Base-by-base conservation (phyloP, 2,329 filamentous ascomycete genomes). In the Ophiostoma sp. region DNA sequence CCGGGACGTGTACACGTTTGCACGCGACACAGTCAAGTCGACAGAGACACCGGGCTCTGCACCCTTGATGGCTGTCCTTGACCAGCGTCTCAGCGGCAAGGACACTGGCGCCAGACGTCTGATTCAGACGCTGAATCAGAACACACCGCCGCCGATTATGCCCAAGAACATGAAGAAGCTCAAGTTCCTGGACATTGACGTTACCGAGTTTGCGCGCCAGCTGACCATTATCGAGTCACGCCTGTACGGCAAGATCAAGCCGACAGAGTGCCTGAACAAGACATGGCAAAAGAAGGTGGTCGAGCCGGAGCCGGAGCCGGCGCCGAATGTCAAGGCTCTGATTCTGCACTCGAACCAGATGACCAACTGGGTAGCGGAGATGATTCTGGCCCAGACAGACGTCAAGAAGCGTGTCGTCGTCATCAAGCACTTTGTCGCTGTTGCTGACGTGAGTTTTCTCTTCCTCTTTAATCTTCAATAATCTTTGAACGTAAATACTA, bases 81-180 rank as follows among this genome's bases (percentile, higher is more conserved):
- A 98, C 77, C 93, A 97, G 79, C 88, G 95, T 52, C 84, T 97
- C 73, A 90, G 87, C 72, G 94, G 95, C 71, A 93, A 96, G 77
- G 95, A 98, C 74, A 90, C 90, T 20, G 90, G 92, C 27, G 90
- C 90, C 11, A 94, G 96, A 77, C 89, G 92, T 44, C 86, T 99
- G 77, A 89, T 99, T 23, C 89, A 95, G 73, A 98, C 93, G 0
- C 83, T 95, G 73, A 94, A 89, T 77, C 89, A 90, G 75, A 90
- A 92, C 73, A 91, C 92, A 0, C 94, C 95, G 4, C 83, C 90
- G 48, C 93, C 95, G 0, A 97, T 98, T 77, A 88, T 97, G 78
- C 95, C 95, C 1, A 97, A 97, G 85, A 97, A 98, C 79, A 96
- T 99, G 93, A 97, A 95, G 86, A 99, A 97, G 81, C 86, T 99